Base-by-base conservation (phyloP, 768 basidiomycete species). In the Dioszegia hungarica region DNA sequence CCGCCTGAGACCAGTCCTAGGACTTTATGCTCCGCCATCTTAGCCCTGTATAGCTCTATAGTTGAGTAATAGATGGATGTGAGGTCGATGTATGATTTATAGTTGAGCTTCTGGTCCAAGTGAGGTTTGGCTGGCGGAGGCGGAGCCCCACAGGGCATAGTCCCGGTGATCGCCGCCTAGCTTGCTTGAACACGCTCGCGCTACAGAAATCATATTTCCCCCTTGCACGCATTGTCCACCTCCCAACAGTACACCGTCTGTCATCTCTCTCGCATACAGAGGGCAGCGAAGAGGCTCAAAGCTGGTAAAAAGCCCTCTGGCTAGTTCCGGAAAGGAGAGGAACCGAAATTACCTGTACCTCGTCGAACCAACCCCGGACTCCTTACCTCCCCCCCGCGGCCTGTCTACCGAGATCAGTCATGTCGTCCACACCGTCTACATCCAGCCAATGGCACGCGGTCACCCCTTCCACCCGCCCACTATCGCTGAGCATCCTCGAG, bases 1-100 rank as follows among this genome's bases (percentile, higher is more conserved):
- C 95, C 95, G 36, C 95, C 95, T 57, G 93, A 97, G 61, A 99
- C 85, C 56, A 99, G 79, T 1, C 87, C 94, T 71, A 98, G 84
- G 75, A 90, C 90, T 79, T 91, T 90, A 43, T 72, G 70, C 48
- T 65, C 59, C 29, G 58, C 27, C 19, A 51, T 51, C 5, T 22
- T 60, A 62, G 15, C 64, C 64, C 34, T 17, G 9, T 17, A 36
- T 4, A 66, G 53, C 17, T 15, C 29, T 19, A 59, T 22, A 25
- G n/a, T 4, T 22, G 14, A 12, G 27, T 6, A 5, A 53, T 53
- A 31, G 39, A n/a, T 17, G 39, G 14, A 22, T n/a, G 17, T n/a
- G 25, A 12, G 14, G 43, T 44, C 19, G 19, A 44, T 47, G 45
- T 15, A 20, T 47, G 25, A 45, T 22, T 8, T 22, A 41, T 8